Evolutionary conservation across 2,329 filamentous ascomycete species (phyloP), one percentile per base, ranked within the genome.

Genomic region (Colletotrichum nymphaeae): DNA sequence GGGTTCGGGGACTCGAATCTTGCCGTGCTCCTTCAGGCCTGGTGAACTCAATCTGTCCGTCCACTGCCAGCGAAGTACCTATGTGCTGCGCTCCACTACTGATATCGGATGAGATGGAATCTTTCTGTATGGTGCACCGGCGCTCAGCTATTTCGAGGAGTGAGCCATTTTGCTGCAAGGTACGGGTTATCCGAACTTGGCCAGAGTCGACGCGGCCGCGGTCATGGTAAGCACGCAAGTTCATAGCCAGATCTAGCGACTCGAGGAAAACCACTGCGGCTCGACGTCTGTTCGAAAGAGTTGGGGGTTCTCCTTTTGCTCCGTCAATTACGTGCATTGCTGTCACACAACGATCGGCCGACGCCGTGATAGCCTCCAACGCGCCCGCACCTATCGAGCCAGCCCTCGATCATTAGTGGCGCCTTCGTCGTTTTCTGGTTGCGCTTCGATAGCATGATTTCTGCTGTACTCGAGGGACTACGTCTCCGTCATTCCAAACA

Each of bases 361-460:
- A 67, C 68, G 63, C 66, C 59, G 42, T 60, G 42, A 59, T 69
- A 30, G 66, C 66, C 53, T 63, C 59, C 19, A n/a, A 53, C 52
- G 37, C 66, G 70, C 70, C 66, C 70, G 70, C 70, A 69, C 66
- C 60, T 64, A 58, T 24, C 30, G n/a, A 52, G 16, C 28, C 68
- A 67, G 68, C 55, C 63, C 46, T 60, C 46, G 24, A 12, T 26
- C 62, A 24, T 55, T 42, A 66, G 55, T 56, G 56, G 63, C 46
- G 63, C 63, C 32, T 67, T 63, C 68, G 68, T 67, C 55, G 63
- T 60, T 42, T 42, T 22, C 37, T 42, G 56, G 35, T n/a, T 52
- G 57, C n/a, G 37, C 22, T 56, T 46, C 32, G 8, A 49, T 49
- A 22, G 19, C 42, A n/a, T n/a, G 8, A 22, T 49, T 49, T 5